Conservation (phyloP, 2,329 filamentous ascomycete species). For the Thermothelomyces thermophilus region DNA sequence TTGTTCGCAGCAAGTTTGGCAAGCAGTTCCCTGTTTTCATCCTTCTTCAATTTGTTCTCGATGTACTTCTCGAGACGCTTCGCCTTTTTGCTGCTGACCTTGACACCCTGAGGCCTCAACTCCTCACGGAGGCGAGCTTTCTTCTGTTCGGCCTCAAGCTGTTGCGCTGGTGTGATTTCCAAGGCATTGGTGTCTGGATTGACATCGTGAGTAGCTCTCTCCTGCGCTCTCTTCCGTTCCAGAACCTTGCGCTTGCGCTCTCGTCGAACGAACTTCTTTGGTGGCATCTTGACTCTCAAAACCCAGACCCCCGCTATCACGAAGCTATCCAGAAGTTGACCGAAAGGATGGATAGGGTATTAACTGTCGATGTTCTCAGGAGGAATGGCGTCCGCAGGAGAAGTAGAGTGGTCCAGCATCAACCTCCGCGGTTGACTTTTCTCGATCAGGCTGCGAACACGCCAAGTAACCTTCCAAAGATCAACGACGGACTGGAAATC, state of each 20-base stretch:
- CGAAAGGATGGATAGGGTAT: not conserved
- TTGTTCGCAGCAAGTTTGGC: slow-evolving; percentile 73
- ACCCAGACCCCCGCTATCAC: no score
- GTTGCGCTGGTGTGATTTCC: slow-evolving; percentile 42
- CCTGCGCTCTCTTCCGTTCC: slow-evolving; percentile 51
- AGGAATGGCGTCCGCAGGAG: no score
- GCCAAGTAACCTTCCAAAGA: not conserved
- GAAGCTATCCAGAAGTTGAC: not conserved
- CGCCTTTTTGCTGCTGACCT: slow-evolving; percentile 58
- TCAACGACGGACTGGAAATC: slow-evolving; percentile 6
- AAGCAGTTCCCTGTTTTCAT: slow-evolving; percentile 79
- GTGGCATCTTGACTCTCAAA: not conserved
- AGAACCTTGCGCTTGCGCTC: slow-evolving; percentile 64
- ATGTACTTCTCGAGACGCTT: slow-evolving; percentile 64
- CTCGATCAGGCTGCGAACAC: no score
- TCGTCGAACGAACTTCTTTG: slow-evolving; percentile 52
- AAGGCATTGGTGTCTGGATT: slow-evolving; percentile 48
- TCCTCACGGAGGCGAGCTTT: slow-evolving; percentile 51
- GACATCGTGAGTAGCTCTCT: slow-evolving; percentile 37
- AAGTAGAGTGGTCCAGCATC: no score
- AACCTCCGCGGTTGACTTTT: no score
- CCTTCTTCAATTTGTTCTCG: slow-evolving; percentile 88
- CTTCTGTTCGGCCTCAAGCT: slow-evolving; percentile 46
- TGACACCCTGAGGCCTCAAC: slow-evolving; percentile 42
- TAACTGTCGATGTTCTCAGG: no score